Percentiles rank a stretch among this genome's conserved stretches.
phyloP scores from a whole-genome alignment of 768 basidiomycete genomes.

The Sutorius australiensis region DNA sequence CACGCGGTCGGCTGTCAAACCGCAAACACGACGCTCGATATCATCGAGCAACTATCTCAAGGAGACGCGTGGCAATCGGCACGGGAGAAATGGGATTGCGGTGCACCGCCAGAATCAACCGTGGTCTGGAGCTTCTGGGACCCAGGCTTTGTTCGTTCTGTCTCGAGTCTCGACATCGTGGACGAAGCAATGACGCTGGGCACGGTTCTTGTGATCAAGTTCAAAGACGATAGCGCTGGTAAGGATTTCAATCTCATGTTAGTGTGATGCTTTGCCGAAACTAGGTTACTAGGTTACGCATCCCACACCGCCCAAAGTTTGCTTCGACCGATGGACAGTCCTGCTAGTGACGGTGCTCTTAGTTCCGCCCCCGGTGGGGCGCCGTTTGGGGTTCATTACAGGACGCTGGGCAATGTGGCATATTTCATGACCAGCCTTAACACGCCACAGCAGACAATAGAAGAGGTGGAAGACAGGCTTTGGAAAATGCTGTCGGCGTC shows the following conservation, averaged over 20 bases:
- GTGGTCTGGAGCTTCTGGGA: conserved; percentile 88
- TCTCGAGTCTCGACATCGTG: conserved; percentile 56
- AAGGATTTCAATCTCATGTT: conserved; percentile 14
- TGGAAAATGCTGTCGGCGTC: conserved; percentile 35
- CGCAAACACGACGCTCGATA: conserved; percentile 72
- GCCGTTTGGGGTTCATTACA: conserved; percentile 71
- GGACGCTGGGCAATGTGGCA: conserved; percentile 88
- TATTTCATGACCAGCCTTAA: conserved; percentile 92
- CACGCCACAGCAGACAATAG: conserved; percentile 50
- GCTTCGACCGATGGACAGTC: conserved; percentile 49
- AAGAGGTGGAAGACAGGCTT: conserved; percentile 61
- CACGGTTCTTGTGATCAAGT: conserved; percentile 75
- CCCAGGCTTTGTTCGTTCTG: conserved; percentile 56
- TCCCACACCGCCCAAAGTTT: conserved; percentile 63
- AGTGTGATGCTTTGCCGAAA: not conserved
- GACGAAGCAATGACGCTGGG: conserved; percentile 84
- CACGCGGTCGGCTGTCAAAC: conserved; percentile 92
- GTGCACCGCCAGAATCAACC: conserved; percentile 7
- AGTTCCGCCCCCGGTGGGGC: conserved; percentile 50
- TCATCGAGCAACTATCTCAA: conserved; percentile 48
- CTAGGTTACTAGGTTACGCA: conserved; percentile 41
- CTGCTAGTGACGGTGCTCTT: conserved; percentile 20
- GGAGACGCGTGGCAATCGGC: conserved; percentile 60
- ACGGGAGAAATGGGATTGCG: conserved; percentile 50
- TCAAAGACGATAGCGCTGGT: conserved; percentile 59